phyloP scores from a whole-genome alignment of 129 eudicot species.

The Oenanthe sinensis region DNA sequence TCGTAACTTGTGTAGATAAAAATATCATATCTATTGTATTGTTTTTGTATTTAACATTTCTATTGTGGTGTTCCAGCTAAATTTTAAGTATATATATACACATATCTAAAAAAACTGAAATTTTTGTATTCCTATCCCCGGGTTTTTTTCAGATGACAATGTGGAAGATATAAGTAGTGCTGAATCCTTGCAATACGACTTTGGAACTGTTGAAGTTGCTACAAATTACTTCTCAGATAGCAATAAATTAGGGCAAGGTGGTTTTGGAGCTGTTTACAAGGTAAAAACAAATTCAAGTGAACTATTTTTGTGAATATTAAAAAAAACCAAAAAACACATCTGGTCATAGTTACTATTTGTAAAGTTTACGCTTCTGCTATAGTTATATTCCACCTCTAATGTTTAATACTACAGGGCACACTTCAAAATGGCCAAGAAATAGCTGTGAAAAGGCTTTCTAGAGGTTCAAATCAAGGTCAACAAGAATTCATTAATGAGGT shows the following conservation, averaged over 20 bases:
- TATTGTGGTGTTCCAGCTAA: no score
- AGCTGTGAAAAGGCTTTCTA: neutral
- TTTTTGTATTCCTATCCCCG: no score
- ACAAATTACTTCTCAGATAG: constrained; percentile 4
- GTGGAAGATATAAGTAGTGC: neutral
- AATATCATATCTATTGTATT: no score
- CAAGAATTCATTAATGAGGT: neutral
- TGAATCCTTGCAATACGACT: constrained; percentile 8
- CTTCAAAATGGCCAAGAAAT: neutral
- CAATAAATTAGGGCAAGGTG: constrained; percentile 15
- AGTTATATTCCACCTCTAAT: neutral
- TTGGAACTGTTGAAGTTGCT: neutral
- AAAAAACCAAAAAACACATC: neutral
- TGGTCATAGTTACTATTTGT: neutral
- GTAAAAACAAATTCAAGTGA: neutral
- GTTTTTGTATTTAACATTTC: no score
- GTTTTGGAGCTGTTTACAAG: constrained; percentile 8
- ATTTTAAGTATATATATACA: no score
- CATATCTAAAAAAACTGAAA: no score
- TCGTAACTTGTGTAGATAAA: no score
- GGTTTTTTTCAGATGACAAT: neutral
- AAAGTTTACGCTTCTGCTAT: neutral
- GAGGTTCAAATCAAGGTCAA: neutral
- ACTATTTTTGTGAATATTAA: no score
- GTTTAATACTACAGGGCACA: neutral